phyloP scores from a whole-genome alignment of 2,329 filamentous ascomycete species.

The Cercospora sojina region DNA sequence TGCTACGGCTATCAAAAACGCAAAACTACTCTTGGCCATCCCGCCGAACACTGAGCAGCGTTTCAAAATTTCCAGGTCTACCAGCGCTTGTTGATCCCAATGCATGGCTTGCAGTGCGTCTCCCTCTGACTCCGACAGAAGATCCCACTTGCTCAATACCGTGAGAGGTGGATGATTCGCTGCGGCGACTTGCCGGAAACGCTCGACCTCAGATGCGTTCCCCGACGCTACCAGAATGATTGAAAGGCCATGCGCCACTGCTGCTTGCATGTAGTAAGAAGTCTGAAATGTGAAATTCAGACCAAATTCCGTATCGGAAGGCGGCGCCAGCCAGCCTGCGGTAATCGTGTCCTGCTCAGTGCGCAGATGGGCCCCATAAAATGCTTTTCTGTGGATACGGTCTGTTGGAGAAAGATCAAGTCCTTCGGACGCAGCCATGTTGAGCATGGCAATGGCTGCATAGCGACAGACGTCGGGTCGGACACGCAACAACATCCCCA shows the following conservation, averaged over 20 bases:
- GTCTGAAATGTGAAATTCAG: conserved; percentile 38
- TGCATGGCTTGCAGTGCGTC: conserved; percentile 39
- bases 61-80: conserved; percentile 52
- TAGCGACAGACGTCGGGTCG: conserved; percentile 27
- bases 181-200: conserved; percentile 40
- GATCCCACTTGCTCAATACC: conserved; percentile 45
- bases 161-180: conserved; percentile 37
- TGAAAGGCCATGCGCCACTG: conserved; percentile 26
- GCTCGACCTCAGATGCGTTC: conserved; percentile 38
- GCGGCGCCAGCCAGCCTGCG: conserved; percentile 28
- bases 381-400: conserved; percentile 30
- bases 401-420: conserved; percentile 22
- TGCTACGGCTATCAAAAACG: conserved; percentile 48
- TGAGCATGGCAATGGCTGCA: conserved; percentile 36
- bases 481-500: conserved; percentile 21
- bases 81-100: conserved; percentile 51
- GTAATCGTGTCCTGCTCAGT: conserved; percentile 36
- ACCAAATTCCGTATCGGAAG: background rate
- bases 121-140: conserved; percentile 42
- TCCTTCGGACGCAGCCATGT: conserved; percentile 28
- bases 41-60: conserved; percentile 47
- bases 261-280: conserved; percentile 38
- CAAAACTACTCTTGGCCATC: conserved; percentile 45
- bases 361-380: conserved; percentile 41
- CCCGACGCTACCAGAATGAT: conserved; percentile 47